Conservation (phyloP, 2,329 filamentous ascomycete genomes). For the Chaetomiaceae sp. region DNA sequence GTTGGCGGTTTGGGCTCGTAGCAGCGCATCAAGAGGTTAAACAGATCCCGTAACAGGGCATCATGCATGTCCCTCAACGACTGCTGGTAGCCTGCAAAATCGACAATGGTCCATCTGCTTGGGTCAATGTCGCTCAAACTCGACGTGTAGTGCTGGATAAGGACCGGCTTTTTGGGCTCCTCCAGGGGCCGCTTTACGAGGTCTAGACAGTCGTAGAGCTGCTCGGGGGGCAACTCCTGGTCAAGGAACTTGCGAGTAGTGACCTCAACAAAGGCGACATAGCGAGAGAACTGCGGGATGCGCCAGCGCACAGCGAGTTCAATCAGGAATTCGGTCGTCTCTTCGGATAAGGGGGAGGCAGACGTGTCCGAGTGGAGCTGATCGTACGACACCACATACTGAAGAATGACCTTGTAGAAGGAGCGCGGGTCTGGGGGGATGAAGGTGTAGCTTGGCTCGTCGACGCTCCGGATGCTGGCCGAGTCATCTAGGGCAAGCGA, state of each 20-base stretch:
- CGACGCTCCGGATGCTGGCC: constrained; percentile 50
- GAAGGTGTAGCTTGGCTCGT: constrained; percentile 74
- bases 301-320: constrained; percentile 88
- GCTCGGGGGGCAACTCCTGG: constrained; percentile 74
- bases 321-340: constrained; percentile 75
- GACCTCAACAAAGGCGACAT: constrained; percentile 80
- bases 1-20: constrained; percentile 85
- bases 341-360: constrained; percentile 61
- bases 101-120: constrained; percentile 63
- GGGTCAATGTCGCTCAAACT: constrained; percentile 53
- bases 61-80: constrained; percentile 74
- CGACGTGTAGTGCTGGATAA: constrained; percentile 48
- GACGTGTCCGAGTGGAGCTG: constrained; percentile 52
- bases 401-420: constrained; percentile 78
- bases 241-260: constrained; percentile 80
- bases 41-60: constrained; percentile 78
- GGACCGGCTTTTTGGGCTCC: constrained; percentile 60
- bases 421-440: constrained; percentile 79
- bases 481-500: constrained; percentile 58
- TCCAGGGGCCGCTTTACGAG: constrained; percentile 69
- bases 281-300: constrained; percentile 74
- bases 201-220: constrained; percentile 77
- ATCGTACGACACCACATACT: constrained; percentile 67
- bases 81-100: constrained; percentile 68
- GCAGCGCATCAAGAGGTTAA: constrained; percentile 78